phyloP scores from a whole-genome alignment of 1,284 basidiomycete genomes.

The Moesziomyces sp. region DNA sequence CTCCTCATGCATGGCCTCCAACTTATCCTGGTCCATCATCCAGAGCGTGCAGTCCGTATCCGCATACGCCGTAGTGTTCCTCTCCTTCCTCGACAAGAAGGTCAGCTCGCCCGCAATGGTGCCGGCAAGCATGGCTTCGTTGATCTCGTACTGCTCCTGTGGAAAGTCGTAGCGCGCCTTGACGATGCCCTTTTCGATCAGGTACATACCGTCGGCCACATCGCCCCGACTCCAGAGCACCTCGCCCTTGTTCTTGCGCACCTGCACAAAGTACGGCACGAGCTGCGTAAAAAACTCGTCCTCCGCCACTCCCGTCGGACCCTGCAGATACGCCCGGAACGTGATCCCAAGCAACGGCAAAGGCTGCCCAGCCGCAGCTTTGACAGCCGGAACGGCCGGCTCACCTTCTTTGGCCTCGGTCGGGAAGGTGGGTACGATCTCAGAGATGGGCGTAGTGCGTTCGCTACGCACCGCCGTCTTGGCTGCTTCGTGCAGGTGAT shows the following conservation, averaged over 20 bases:
- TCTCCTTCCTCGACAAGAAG: slow-evolving; percentile 53
- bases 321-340: slow-evolving; percentile 51
- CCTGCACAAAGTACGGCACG: slow-evolving; percentile 77
- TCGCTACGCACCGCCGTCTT: slow-evolving; percentile 51
- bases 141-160: slow-evolving; percentile 65
- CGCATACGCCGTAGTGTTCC: slow-evolving; percentile 63
- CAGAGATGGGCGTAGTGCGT: slow-evolving; percentile 29
- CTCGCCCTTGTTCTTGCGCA: slow-evolving; percentile 74
- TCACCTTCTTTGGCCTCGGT: not conserved
- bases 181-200: slow-evolving; percentile 65
- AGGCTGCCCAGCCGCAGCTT: slow-evolving; percentile 37
- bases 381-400: not conserved
- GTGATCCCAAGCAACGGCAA: slow-evolving; percentile 53
- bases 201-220: slow-evolving; percentile 72
- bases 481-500: slow-evolving; percentile 82
- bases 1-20: slow-evolving; percentile 45
- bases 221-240: slow-evolving; percentile 81
- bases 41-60: slow-evolving; percentile 62
- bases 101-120: slow-evolving; percentile 66
- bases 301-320: slow-evolving; percentile 1
- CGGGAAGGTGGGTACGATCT: slow-evolving; percentile 7
- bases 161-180: slow-evolving; percentile 65
- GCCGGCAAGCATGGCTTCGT: slow-evolving; percentile 66
- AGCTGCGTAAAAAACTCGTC: slow-evolving; percentile 70
- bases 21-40: slow-evolving; percentile 44